Conservation (phyloP, 805 yeast species). For the Saturnispora diversa region DNA sequence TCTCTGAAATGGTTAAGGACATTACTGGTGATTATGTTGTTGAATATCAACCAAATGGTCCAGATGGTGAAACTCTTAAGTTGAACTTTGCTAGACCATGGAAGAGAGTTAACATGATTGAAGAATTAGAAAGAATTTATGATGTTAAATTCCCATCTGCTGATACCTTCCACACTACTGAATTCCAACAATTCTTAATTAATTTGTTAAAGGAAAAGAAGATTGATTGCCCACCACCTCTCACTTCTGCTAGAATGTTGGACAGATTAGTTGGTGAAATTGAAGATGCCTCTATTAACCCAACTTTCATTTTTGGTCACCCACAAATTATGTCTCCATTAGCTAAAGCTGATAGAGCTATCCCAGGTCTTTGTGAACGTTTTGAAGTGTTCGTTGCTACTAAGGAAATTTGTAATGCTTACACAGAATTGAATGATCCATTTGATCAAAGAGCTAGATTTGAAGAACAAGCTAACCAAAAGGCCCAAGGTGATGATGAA, state of each 20-base stretch:
- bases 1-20: conserved; percentile 95
- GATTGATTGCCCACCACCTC: conserved; percentile 79
- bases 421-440: conserved; percentile 98
- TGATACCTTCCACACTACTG: conserved; percentile 86
- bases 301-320: conserved; percentile 96
- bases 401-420: conserved; percentile 96
- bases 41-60: conserved; percentile 89
- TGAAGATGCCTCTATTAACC: conserved; percentile 92
- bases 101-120: conserved; percentile 98
- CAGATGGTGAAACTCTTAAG: conserved; percentile 68
- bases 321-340: conserved; percentile 99
- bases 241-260: conserved; percentile 97
- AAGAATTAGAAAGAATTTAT: conserved; percentile 81
- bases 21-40: conserved; percentile 85
- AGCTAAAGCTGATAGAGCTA: conserved; percentile 89
- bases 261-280: conserved; percentile 96
- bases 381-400: conserved; percentile 98
- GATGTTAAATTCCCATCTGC: conserved; percentile 93
- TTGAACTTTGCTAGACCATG: conserved; percentile 93
- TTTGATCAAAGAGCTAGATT: conserved; percentile 96
- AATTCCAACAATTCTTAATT: conserved; percentile 86
- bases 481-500: conserved; percentile 98
- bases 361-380: conserved; percentile 95
- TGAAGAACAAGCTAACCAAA: conserved; percentile 98
- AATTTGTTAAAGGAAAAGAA: conserved; percentile 68